These are phyloP conservation scores for Ocimum tenuiflorum DNA, from an alignment of 257 asterid species.

Conservation along the genomic window DNA sequence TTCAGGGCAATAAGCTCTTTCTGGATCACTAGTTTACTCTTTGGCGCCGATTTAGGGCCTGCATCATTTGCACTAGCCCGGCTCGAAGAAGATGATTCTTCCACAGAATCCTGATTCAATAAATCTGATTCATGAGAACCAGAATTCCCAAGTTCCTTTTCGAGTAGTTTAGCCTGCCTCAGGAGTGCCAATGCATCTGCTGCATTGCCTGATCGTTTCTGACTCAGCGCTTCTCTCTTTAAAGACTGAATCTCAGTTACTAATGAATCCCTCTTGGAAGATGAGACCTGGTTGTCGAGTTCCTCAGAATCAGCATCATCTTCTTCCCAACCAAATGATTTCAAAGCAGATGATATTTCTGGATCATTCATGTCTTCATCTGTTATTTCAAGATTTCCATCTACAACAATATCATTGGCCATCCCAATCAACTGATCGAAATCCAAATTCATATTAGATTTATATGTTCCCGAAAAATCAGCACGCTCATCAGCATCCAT, in stretches of 20 bases:
- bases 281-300: conserved; percentile 12
- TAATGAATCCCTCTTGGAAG: conserved; percentile 33
- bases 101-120: conserved; percentile 9
- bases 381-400: conserved; percentile 61
- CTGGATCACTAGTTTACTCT: conserved; percentile 66
- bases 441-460: conserved; percentile 41
- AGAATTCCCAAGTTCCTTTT: conserved; percentile 43
- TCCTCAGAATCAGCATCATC: conserved; percentile 35
- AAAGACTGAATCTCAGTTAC: conserved; percentile 53
- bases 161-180: conserved; percentile 65
- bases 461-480: conserved; percentile 31
- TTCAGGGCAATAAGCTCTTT: conserved; percentile 78
- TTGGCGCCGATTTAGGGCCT: conserved; percentile 37
- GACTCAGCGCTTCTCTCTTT: conserved; percentile 59
- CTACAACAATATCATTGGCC: conserved; percentile 44
- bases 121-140: conserved; percentile 24
- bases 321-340: conserved; percentile 86
- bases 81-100: conserved; percentile 16
- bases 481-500: conserved; percentile 49
- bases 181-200: conserved; percentile 58
- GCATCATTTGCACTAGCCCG: conserved; percentile 16
- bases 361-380: conserved; percentile 84
- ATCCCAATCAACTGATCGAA: conserved; percentile 37
- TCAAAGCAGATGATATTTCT: conserved; percentile 68
- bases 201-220: conserved; percentile 68